Base-by-base conservation (phyloP, 1,284 basidiomycete species). In the Acaromyces ingoldii region DNA sequence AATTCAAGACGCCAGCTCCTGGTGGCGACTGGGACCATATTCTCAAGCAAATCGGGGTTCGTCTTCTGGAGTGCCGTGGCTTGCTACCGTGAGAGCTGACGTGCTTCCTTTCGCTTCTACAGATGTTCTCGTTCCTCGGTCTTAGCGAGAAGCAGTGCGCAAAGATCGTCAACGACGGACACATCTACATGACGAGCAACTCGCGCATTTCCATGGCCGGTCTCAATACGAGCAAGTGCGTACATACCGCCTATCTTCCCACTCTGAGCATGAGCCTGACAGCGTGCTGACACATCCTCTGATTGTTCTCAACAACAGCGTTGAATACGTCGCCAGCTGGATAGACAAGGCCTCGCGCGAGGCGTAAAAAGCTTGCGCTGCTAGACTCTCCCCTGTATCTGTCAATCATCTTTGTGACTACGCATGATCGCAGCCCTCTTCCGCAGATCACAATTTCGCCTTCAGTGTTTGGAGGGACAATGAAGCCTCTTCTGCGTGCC, bases 121-220 rank as follows among this genome's bases (percentile, higher is more conserved):
- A 40, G 38, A 76, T 70, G 63, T 75, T 75, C 51, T 65, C 67
- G 41, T 74, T 67, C 60, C 58, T 72, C 22, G 71, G 71, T 30
- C 60, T 75, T 45, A 51, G 60, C 53, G 55, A 57, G 38, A 53
- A 53, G 38, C 88, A 92, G 77, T 85, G 85, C 76, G 80, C 85
- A 73, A 81, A 80, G 51, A 76, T 96, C 76, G 81, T 84, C 24
- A 84, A 88, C 55, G 83, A 85, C 74, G 84, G 83, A 50, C 91
- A 93, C 74, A 81, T 96, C 53, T 96, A 96, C 77, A 79, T 96
- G 80, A 92, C 90, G 10, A 70, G 72, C 51, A 91, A 90, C 72
- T 88, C 89, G 51, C 81, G 90, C 43, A 91, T 92, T 67, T 89
- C 85, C 67, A 89, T 91, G 86, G 86, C 88, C 15, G 95, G 90